A percentile compares a stretch with the other conserved stretches of the same genome.
phyloP scores from a whole-genome alignment of 306 rosid genomes.

The Fragaria iinumae region DNA sequence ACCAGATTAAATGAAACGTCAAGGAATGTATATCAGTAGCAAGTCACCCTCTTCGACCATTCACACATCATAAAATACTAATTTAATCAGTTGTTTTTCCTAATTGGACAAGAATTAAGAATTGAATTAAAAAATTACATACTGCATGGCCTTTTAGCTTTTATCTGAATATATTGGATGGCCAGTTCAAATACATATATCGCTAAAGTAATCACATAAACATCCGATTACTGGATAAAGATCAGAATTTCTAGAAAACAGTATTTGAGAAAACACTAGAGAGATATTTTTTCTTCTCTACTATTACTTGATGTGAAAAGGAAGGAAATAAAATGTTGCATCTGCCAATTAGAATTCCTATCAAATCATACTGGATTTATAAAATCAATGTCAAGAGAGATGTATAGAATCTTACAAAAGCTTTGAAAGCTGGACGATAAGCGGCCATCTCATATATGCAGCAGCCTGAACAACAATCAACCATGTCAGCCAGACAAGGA shows the following conservation, averaged over 20 bases:
- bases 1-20: constrained; percentile 6
- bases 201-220: background rate
- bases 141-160: no score
- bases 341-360: background rate
- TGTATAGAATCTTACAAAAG: constrained; percentile 72
- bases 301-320: background rate
- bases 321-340: background rate
- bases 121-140: background rate
- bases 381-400: constrained; percentile 9
- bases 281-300: background rate
- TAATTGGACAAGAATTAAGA: background rate
- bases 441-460: constrained; percentile 99
- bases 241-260: background rate
- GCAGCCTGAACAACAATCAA: constrained; percentile 62
- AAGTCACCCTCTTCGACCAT: background rate
- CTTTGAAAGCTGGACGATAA: constrained; percentile 97
- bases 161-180: background rate
- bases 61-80: background rate
- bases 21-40: background rate
- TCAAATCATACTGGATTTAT: background rate
- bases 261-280: background rate
- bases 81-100: background rate
- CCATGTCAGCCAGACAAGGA: constrained; percentile 34
- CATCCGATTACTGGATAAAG: no score
- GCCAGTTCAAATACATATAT: background rate